Evolutionary conservation across 1,284 basidiomycete species (phyloP).

Genomic region (Puccinia brachypodii): DNA sequence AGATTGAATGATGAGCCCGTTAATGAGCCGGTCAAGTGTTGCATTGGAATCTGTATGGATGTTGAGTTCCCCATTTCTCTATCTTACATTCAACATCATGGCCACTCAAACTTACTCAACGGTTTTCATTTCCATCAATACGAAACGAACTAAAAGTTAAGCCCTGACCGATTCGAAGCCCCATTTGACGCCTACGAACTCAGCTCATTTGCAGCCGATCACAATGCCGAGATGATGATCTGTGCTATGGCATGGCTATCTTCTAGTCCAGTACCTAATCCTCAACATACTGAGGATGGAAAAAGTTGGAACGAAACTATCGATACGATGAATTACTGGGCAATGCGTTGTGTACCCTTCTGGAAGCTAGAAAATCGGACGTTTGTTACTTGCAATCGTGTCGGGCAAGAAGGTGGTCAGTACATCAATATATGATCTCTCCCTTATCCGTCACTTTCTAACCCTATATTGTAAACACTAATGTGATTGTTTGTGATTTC

Average conservation of each 20-base stretch:
- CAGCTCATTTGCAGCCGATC: conserved; percentile 21
- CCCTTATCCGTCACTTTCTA: background rate
- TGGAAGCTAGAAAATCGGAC: conserved; percentile 20
- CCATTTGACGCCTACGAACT: conserved; percentile 38
- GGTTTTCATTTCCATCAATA: background rate
- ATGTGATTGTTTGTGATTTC: background rate
- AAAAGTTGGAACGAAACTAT: conserved; percentile 12
- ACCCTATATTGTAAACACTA: too few species aligned
- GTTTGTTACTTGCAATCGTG: conserved; percentile 45
- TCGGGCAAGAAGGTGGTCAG: conserved; percentile 27
- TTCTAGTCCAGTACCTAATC: conserved; percentile 8
- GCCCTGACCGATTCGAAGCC: conserved; percentile 34
- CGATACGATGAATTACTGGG: conserved; percentile 22
- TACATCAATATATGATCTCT: background rate
- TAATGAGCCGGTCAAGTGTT: conserved; percentile 31
- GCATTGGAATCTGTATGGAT: conserved; percentile 46
- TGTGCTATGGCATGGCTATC: conserved; percentile 35
- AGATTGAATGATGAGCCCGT: background rate
- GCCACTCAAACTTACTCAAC: background rate
- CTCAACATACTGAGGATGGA: conserved; percentile 3
- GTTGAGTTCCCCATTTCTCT: conserved; percentile 21
- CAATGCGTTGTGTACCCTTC: conserved; percentile 29
- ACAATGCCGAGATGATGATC: conserved; percentile 19
- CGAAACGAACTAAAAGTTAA: background rate
- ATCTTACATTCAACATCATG: background rate